Evolutionary conservation across 805 yeast species (phyloP), one percentile per base, ranked within the genome.

Genomic region (Clavispora phyllophila): DNA sequence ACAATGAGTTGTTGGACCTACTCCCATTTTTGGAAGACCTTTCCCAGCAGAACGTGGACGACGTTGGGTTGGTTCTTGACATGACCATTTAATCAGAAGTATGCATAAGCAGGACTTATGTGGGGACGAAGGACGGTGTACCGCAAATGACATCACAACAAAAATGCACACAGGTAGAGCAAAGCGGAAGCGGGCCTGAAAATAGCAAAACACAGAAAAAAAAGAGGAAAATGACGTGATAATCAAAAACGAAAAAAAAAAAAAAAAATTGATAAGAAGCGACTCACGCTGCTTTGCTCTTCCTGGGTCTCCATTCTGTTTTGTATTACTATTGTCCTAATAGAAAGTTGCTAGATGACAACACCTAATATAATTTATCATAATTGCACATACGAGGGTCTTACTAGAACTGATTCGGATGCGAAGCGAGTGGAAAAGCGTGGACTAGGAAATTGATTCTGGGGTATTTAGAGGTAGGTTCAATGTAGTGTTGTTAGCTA

Each of bases 1-100:
- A 93, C 63, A 90, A 90, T 61, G 99, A 93, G 72, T 73, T 93
- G 55, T 65, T 87, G 48, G 99, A 93, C 65, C 79, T 93, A 64
- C 68, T 93, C 42, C 99, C 98, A 12, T 81, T 93, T 46, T 72
- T 93, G 53, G 87, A 88, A 62, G 98, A 93, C 61, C 67, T 93
- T 43, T 79, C 96, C 6, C 67, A 74, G 49, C 60, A 72, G 9
- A 73, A 73, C 36, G 96, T 93, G 42, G 84, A 82, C 49, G 96
- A 93, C 63, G 95, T 93, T 27, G 81, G 89, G 28, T 64, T 82
- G 50, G 91, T 91, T 36, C 75, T 93, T 55, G 96, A 91, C 65
- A 87, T 88, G 41, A 78, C 79, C 51, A 55, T 76, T 41, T 74
- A 56, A 42, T 32, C 20, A 40, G 35, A 22, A 25, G 26, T 9